Evolutionary conservation across 225 moss, liverwort and hornwort species (phyloP).

Genomic region (Marchantia paleacea): DNA sequence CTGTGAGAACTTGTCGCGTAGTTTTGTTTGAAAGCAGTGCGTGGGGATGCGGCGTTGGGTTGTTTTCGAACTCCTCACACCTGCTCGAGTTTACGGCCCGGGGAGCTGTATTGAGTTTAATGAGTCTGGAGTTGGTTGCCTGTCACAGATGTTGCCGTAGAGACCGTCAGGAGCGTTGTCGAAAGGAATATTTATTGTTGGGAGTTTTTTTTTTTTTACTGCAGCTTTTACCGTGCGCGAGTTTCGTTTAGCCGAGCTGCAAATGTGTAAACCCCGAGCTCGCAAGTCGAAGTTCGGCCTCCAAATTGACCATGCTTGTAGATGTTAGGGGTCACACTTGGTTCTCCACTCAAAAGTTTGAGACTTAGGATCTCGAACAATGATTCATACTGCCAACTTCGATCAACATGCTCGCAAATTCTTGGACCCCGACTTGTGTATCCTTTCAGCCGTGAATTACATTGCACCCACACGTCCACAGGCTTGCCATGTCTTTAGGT

Average conservation of each 20-base stretch:
- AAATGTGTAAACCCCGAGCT: background rate
- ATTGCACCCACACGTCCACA: background rate
- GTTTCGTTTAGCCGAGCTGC: background rate
- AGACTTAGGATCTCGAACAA: conserved; percentile 14
- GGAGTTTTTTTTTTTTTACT: too few relatives aligned
- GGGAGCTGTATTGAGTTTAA: background rate
- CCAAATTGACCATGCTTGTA: background rate
- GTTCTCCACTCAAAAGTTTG: background rate
- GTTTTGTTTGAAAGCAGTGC: background rate
- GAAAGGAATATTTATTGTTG: background rate
- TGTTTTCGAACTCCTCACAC: background rate
- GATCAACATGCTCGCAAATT: conserved; percentile 61
- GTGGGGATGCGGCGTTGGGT: background rate
- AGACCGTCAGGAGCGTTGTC: background rate
- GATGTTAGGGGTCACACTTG: conserved; percentile 10
- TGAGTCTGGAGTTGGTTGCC: background rate
- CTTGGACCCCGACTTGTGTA: conserved; percentile 55
- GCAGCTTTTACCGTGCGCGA: background rate
- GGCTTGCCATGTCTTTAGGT: background rate
- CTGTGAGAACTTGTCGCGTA: background rate
- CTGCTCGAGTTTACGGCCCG: background rate
- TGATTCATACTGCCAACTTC: conserved; percentile 52
- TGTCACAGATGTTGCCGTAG: background rate
- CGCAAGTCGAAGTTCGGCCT: background rate
- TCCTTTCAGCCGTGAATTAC: conserved; percentile 27